Percentiles rank a stretch among this genome's conserved stretches.
Evolutionary conservation across 441 rosid genomes (phyloP).

Genomic region (Pelargonium exstipulatum): DNA sequence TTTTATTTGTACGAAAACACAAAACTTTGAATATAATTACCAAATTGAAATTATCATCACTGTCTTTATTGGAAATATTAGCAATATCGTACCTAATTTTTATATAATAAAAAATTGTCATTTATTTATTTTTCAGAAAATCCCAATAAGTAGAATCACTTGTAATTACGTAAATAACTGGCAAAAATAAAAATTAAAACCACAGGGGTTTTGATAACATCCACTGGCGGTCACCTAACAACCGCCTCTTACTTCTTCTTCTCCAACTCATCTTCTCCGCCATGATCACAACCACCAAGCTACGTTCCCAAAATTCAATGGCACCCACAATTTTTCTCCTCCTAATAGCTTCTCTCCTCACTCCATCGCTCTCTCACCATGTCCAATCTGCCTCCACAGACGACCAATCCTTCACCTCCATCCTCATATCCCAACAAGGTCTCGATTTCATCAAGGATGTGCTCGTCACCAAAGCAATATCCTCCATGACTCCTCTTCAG

Average conservation of each 20-base stretch:
- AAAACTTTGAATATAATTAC: too few species aligned
- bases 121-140: too few species aligned
- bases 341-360: conserved; percentile 24
- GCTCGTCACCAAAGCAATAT: conserved; percentile 59
- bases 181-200: too few species aligned
- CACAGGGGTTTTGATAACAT: too few species aligned
- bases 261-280: not conserved
- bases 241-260: not conserved
- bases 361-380: conserved; percentile 25
- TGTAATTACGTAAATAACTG: too few species aligned
- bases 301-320: conserved; percentile 17
- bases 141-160: too few species aligned
- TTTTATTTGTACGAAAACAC: too few species aligned
- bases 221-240: not conserved
- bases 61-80: too few species aligned
- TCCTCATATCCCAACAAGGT: conserved; percentile 68
- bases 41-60: too few species aligned
- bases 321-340: conserved; percentile 28
- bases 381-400: conserved; percentile 24
- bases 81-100: too few species aligned
- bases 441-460: conserved; percentile 76
- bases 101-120: too few species aligned
- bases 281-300: conserved; percentile 9
- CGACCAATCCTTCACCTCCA: conserved; percentile 59
- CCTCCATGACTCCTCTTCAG: conserved; percentile 59